A percentile compares a stretch with the other conserved stretches of the same genome.
Conservation (phyloP, 306 rosid species). For the Gynostemma pentaphyllum region DNA sequence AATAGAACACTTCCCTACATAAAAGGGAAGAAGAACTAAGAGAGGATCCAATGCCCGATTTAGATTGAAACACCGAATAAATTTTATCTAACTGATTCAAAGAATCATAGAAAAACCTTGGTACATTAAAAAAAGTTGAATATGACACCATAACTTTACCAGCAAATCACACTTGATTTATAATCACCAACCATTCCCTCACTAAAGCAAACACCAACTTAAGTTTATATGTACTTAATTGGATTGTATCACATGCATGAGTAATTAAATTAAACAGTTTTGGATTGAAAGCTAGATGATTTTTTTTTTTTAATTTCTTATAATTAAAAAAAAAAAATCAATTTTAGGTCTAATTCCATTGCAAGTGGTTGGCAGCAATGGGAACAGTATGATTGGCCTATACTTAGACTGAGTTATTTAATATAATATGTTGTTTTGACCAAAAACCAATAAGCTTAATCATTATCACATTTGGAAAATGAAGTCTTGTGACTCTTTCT, state of each 20-base stretch:
- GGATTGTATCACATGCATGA: slow-evolving; percentile 3
- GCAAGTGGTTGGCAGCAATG: background rate
- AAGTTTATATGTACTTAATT: background rate
- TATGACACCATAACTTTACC: slow-evolving; percentile 2
- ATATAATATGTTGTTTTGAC: background rate
- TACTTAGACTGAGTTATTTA: background rate
- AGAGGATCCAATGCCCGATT: background rate
- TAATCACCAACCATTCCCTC: background rate
- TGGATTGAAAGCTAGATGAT: background rate
- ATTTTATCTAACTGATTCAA: background rate
- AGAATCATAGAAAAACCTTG: background rate
- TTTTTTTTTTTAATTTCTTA: no score
- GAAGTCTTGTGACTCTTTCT: no score
- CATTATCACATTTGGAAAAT: background rate
- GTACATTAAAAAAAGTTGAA: background rate
- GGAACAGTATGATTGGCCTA: background rate
- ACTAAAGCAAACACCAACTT: background rate
- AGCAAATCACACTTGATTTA: background rate
- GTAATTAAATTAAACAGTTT: background rate
- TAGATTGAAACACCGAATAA: background rate
- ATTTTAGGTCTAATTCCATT: background rate
- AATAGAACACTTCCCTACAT: background rate
- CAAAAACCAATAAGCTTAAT: background rate
- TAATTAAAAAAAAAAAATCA: no score
- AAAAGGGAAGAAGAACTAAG: background rate